Conservation (phyloP, 2,329 filamentous ascomycete genomes). For the Aspergillus ibericus region DNA sequence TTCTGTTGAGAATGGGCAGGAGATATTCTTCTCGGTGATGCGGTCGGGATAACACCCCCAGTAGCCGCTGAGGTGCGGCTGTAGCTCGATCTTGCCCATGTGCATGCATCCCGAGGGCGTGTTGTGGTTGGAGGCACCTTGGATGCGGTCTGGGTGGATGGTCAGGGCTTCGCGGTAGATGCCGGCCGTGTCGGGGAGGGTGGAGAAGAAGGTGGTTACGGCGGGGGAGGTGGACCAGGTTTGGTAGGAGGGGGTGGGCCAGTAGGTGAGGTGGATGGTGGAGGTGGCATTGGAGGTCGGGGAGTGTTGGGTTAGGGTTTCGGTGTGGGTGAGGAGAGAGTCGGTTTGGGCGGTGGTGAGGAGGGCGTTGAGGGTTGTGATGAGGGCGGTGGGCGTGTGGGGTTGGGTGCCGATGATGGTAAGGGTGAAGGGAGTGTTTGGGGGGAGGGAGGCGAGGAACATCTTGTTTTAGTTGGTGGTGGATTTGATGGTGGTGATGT, state of each 20-base stretch:
- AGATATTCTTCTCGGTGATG: conserved; percentile 6
- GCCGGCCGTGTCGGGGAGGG: conserved; percentile 13
- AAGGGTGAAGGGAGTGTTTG: conserved; percentile 5
- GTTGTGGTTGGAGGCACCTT: conserved; percentile 14
- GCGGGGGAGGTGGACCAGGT: conserved; percentile 15
- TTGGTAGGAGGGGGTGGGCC: conserved; percentile 11
- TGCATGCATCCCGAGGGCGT: conserved; percentile 7
- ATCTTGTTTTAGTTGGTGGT: not conserved
- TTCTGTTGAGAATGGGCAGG: not conserved
- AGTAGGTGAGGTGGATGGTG: conserved; percentile 18
- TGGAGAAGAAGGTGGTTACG: conserved; percentile 16
- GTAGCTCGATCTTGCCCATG: conserved; percentile 3
- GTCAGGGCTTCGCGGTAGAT: conserved; percentile 20
- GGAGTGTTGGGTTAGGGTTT: conserved; percentile 12
- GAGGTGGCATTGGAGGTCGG: conserved; percentile 20
- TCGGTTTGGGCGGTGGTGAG: not conserved
- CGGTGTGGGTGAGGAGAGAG: conserved; percentile 5
- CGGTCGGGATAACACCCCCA: conserved; percentile 21
- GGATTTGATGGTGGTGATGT: not conserved
- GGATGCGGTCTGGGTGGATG: conserved; percentile 9
- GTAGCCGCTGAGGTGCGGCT: conserved; percentile 15
- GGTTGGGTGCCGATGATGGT: conserved; percentile 18
- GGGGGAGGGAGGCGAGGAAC: conserved; percentile 1
- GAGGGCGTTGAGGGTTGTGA: conserved; percentile 2
- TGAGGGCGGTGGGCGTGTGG: not conserved